These are phyloP conservation scores for Aspergillus viridinutans DNA, from an alignment of 2,329 filamentous ascomycete species.

Conservation along the genomic window DNA sequence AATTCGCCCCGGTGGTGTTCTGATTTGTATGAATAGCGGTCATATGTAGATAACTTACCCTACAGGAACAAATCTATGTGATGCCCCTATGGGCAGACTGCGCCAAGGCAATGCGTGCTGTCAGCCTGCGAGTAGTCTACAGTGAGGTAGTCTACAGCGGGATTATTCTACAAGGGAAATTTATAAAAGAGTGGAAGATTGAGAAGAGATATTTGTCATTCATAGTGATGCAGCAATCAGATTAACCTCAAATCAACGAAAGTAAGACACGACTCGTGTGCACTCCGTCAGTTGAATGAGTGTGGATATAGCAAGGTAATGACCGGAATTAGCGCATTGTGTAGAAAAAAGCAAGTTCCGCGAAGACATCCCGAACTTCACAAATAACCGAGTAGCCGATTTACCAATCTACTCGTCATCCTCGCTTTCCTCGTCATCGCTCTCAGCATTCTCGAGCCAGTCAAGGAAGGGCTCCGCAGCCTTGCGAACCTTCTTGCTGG, in stretches of 20 bases:
- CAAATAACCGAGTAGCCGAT: neutral
- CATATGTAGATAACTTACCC: neutral
- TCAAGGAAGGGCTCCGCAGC: constrained; percentile 88
- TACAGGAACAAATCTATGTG: neutral
- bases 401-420: constrained; percentile 47
- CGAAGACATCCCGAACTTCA: constrained; percentile 2
- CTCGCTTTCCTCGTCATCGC: constrained; percentile 61
- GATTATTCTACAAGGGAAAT: neutral
- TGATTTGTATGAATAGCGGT: neutral
- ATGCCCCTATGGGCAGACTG: neutral
- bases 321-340: neutral
- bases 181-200: neutral
- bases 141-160: neutral
- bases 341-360: neutral
- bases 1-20: constrained; percentile 29
- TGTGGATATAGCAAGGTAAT: neutral
- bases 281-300: neutral
- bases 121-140: too few relatives aligned
- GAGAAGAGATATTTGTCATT: neutral
- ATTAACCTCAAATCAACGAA: neutral
- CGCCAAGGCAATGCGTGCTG: neutral
- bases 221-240: neutral
- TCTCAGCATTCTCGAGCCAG: constrained; percentile 86
- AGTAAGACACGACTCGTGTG: neutral
- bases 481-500: constrained; percentile 93